Base-by-base conservation (phyloP, 2,329 filamentous ascomycete genomes). In the Didymella keratinophila region DNA sequence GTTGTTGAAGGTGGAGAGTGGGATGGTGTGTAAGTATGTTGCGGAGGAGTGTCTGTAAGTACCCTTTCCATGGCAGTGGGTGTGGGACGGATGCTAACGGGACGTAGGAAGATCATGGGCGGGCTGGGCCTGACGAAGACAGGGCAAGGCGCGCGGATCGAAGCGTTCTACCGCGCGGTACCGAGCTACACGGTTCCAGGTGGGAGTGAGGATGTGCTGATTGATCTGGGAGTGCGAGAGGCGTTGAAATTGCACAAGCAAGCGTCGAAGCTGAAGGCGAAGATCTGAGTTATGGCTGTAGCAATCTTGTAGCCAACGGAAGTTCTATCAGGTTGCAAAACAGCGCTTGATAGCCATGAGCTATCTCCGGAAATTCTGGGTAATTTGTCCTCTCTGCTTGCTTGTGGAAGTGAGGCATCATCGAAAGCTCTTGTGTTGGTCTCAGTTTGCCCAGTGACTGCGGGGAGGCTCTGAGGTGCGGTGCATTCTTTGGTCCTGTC, bases 141-240 rank as follows among this genome's bases (percentile, higher is more conserved):
- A 4, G 68, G 69, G 2, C 64, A 69, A 20, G 69, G 69, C 3
- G 65, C 68, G n/a, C 39, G 71, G 2, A 70, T 73, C 27, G 71
- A 72, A 56, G 59, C 61, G 1, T 70, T 72, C 23, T 73, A 70
- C 32, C 62, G 70, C 16, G 61, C 59, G 1, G 64, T 70, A 0
- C 68, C 67, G 11, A 62, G 64, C 43, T 67, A 63, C 25, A 63
- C 70, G 12, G 71, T 73, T 1, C 68, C 66, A 20, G 66, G 69
- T 11, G 71, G 71, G 0, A 65, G 61, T 8, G 70, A 75, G 43
- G 71, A 73, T 50, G 70, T 72, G 18, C 43, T 73, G 25, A 64
- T 71, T 41, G 71, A 32, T 57, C 61, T 73, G 9, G 71, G 71
- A 2, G 71, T 73, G 7, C 57, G 69, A 41, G 70, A 73, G 48